Base-by-base conservation (phyloP, 768 basidiomycete species). In the Hypsizygus marmoreus region DNA sequence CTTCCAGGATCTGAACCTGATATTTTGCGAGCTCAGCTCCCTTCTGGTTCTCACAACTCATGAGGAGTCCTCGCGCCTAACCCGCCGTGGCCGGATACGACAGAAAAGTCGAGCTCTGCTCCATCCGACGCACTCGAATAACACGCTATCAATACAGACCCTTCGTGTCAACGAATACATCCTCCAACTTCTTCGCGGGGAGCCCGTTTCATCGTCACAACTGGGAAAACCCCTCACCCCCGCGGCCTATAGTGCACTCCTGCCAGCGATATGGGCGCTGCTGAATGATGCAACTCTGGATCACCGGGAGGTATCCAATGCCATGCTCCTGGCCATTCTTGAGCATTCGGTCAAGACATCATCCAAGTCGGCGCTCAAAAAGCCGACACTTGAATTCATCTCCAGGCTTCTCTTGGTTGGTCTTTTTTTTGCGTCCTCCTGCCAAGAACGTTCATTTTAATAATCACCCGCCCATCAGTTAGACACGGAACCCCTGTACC, bases 221-320 rank as follows among this genome's bases (percentile, higher is more conserved):
- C 64, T 81, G n/a, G 70, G 71, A 32, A 73, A 75, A 25, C 65
- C 78, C 3, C 68, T 91, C 41, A 74, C 75, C 22, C 68, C 81
- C 4, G 55, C 67, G 29, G 74, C 77, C n/a, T 93, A 92, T 64
- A 59, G 62, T 4, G 73, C 82, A 4, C 73, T 94, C 38, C 69
- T 90, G 23, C 91, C 91, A 12, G 87, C 88, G 1, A 74, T 89
- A 40, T 93, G 87, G 89, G 80, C 82, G 26, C 66, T 91, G 49
- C 61, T 91, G 47, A 84, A 77, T 67, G 71, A 74, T 55, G 54
- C 68, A 51, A 50, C 31, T 40, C 25, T 48, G 2, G 33, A 58
- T 47, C 47, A 52, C 9, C 47, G 41, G 46, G 58, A 50, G 23
- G 43, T 50, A 50, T 61, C 62, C 40, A 29, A 49, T 49, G 59